phyloP scores from a whole-genome alignment of 305 asterid genomes.

The Solanum hybrid region DNA sequence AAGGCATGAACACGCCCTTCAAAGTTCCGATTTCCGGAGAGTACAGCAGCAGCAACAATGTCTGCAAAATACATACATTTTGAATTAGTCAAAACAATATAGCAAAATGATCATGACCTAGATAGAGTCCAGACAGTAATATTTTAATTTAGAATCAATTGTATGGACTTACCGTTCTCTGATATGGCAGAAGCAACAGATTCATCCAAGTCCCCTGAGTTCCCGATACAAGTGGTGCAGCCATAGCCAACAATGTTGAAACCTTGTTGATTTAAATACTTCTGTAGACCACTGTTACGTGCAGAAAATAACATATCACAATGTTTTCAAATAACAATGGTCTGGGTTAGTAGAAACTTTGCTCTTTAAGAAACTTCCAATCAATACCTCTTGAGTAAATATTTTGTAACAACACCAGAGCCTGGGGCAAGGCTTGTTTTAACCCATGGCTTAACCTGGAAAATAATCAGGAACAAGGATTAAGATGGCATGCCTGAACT shows the following conservation, averaged over 20 bases:
- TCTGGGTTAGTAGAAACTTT: not conserved
- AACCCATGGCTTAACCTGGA: constrained; percentile 94
- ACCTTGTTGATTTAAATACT: constrained; percentile 85
- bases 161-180: constrained; percentile 55
- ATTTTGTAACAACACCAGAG: constrained; percentile 88
- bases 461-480: constrained; percentile 2
- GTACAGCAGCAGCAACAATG: constrained; percentile 94
- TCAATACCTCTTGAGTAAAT: constrained; percentile 66
- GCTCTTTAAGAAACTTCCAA: not conserved
- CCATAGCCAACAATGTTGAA: constrained; percentile 90
- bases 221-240: constrained; percentile 93
- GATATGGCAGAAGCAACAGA: constrained; percentile 74
- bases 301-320: constrained; percentile 6
- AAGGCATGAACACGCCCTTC: constrained; percentile 96
- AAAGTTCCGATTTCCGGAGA: constrained; percentile 89
- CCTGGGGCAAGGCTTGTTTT: constrained; percentile 99
- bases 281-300: constrained; percentile 61
- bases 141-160: not conserved
- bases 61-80: constrained; percentile 36
- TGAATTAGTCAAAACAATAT: not conserved
- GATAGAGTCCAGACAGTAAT: not conserved
- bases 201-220: constrained; percentile 83
- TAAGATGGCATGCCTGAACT: not conserved
- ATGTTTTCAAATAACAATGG: not conserved
- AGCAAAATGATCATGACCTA: not conserved